Base-by-base conservation (phyloP, 805 yeast species). In the Teunomyces pallodes region DNA sequence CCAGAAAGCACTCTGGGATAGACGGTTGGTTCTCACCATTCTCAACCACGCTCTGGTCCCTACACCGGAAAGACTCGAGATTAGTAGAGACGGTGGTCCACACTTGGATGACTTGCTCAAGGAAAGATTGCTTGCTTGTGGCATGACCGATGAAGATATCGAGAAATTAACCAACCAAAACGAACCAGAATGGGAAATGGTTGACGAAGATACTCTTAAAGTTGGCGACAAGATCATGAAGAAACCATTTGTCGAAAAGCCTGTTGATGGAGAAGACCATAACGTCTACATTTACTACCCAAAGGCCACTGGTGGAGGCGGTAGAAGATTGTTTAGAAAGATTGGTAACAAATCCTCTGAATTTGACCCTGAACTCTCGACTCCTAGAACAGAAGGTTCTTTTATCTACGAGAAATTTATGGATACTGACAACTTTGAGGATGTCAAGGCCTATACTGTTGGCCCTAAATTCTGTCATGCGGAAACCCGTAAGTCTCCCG, bases 221-320 rank as follows among this genome's bases (percentile, higher is more conserved):
- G 94, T 87, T 17, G 81, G 87, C 55, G 97, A 95, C 7, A 66
- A 80, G 57, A 71, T 73, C 7, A 71, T 94, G 71, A 76, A 74
- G 36, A 94, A 94, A 64, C 99, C 99, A 5, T 94, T 84, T 75
- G 99, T 94, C 30, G 99, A 94, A 66, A 94, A 94, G 58, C 99
- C 99, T 0, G 98, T 91, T 3, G 97, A 94, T 66, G 99, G 99
- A 46, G 99, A 94, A 69, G 97, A 94, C 67, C 99, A 94, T 68
- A 94, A 94, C 62, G 92, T 94, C 42, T 88, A 86, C 65, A 91
- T 94, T 35, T 94, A 94, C 69, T 94, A 92, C 65, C 86, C 91
- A 31, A 79, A 81, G 48, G 80, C 86, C 49, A 86, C 87, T 45
- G 99, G 99, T 41, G 99, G 99, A 48, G 99, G 99, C 55, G 99